Percentiles rank a stretch among this genome's conserved stretches.
phyloP scores from a whole-genome alignment of 106 monocot species.

The Phalaenopsis aphrodite region DNA sequence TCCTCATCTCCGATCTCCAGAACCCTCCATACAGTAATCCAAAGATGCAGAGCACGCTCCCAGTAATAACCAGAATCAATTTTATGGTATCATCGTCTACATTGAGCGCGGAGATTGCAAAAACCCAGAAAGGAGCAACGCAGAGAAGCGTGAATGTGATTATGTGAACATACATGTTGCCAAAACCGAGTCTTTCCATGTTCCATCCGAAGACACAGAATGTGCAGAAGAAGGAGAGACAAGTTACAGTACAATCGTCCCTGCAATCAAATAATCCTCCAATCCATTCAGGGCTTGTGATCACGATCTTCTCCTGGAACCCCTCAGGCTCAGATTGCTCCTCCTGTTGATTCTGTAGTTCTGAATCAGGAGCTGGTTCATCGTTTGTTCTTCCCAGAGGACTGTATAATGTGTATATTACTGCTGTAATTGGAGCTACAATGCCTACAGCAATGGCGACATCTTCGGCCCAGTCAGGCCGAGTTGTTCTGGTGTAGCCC shows the following conservation, averaged over 20 bases:
- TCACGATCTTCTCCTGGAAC: neutral
- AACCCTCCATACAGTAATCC: constrained; percentile 9
- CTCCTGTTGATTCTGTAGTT: neutral
- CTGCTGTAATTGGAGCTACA: constrained; percentile 1
- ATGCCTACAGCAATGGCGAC: constrained; percentile 4
- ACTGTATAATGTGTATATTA: constrained; percentile 2
- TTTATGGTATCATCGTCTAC: neutral
- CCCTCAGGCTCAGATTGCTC: neutral
- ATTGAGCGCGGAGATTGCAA: constrained; percentile 4
- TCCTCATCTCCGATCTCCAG: constrained; percentile 6
- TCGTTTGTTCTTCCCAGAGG: constrained; percentile 1
- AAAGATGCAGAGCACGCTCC: neutral
- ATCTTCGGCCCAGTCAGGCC: constrained; percentile 16
- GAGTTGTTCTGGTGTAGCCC: constrained; percentile 8
- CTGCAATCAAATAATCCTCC: constrained; percentile 26
- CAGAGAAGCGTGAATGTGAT: constrained; percentile 13
- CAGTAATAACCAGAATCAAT: neutral
- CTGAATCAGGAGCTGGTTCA: neutral
- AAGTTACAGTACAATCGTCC: constrained; percentile 11
- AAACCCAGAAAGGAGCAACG: constrained; percentile 18
- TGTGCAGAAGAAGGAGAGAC: constrained; percentile 23
- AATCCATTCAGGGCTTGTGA: constrained; percentile 17
- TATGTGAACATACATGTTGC: constrained; percentile 24
- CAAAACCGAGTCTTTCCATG: constrained; percentile 17
- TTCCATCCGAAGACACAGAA: constrained; percentile 27